Conservation (phyloP, 1,284 basidiomycete genomes). For the Malassezia sp. region DNA sequence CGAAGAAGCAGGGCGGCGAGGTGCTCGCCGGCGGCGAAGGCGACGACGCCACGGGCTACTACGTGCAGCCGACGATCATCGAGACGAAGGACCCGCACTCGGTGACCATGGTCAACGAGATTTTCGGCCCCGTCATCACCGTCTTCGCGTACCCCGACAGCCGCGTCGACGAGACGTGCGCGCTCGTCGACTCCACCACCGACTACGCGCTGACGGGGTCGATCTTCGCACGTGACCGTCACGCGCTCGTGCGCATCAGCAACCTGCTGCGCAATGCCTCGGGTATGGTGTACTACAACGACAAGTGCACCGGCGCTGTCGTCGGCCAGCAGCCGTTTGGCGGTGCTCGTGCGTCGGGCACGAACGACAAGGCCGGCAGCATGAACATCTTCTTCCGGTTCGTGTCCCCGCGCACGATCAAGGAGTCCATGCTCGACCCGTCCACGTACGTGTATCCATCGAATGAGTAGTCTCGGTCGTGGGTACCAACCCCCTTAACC, state of each 20-base stretch:
- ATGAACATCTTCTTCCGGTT: conserved; percentile 57
- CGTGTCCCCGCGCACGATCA: conserved; percentile 74
- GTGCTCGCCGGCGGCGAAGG: conserved; percentile 69
- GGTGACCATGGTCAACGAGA: conserved; percentile 85
- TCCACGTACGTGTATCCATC: conserved; percentile 36
- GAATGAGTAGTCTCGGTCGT: conserved; percentile 26
- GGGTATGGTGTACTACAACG: conserved; percentile 48
- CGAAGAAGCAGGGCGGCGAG: conserved; percentile 76
- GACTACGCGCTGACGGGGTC: conserved; percentile 61
- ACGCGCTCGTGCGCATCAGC: conserved; percentile 36
- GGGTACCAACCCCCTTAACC: background rate
- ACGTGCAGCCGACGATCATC: conserved; percentile 86
- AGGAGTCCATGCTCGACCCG: conserved; percentile 59
- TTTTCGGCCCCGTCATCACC: conserved; percentile 92
- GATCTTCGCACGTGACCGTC: conserved; percentile 43
- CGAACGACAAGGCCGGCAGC: conserved; percentile 95
- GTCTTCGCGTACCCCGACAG: conserved; percentile 51
- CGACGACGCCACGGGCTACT: conserved; percentile 86
- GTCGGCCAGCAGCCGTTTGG: conserved; percentile 82
- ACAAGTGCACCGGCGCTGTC: conserved; percentile 69
- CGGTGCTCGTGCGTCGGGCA: conserved; percentile 80
- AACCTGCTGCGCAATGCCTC: conserved; percentile 43
- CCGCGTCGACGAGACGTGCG: conserved; percentile 71
- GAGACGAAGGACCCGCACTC: conserved; percentile 81
- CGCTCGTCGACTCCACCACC: conserved; percentile 75